Evolutionary conservation across 1,139 yeast species (phyloP).

Genomic region (Taiozyma onychis): DNA sequence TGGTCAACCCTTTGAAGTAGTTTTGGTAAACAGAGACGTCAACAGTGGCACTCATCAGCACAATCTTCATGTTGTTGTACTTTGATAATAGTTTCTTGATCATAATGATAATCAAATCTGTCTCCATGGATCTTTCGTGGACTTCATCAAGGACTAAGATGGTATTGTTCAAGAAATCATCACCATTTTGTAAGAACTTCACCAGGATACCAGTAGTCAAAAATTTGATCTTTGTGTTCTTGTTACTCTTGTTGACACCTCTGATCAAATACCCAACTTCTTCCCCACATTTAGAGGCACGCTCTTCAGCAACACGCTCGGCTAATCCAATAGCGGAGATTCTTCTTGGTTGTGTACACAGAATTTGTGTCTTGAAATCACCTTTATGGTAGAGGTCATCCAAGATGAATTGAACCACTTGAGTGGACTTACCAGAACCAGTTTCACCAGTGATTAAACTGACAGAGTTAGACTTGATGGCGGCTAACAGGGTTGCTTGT

Average conservation of each 20-base stretch:
- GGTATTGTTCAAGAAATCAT: conserved; percentile 43
- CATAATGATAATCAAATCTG: conserved; percentile 77
- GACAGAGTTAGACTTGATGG: conserved; percentile 55
- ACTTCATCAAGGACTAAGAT: conserved; percentile 83
- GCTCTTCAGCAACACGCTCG: conserved; percentile 84
- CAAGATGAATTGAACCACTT: conserved; percentile 80
- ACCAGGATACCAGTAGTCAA: conserved; percentile 91
- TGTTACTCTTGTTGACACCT: conserved; percentile 72
- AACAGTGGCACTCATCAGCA: conserved; percentile 94
- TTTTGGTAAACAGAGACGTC: conserved; percentile 61
- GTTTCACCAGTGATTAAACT: conserved; percentile 92
- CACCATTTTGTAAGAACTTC: conserved; percentile 67
- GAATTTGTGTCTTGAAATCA: conserved; percentile 50
- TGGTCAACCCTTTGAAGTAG: conserved; percentile 46
- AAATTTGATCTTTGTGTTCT: conserved; percentile 66
- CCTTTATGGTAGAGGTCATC: conserved; percentile 48
- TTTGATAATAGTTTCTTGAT: conserved; percentile 52
- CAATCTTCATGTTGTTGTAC: conserved; percentile 50
- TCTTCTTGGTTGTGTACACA: conserved; percentile 95
- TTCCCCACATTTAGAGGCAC: conserved; percentile 59
- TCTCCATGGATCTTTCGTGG: conserved; percentile 89
- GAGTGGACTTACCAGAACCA: conserved; percentile 94
- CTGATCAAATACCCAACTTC: conserved; percentile 88
- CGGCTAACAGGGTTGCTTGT: conserved; percentile 45
- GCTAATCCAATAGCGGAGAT: conserved; percentile 94